These are phyloP conservation scores for Naegleria lovaniensis DNA, from an alignment of 208 protist species.

Conservation along the genomic window DNA sequence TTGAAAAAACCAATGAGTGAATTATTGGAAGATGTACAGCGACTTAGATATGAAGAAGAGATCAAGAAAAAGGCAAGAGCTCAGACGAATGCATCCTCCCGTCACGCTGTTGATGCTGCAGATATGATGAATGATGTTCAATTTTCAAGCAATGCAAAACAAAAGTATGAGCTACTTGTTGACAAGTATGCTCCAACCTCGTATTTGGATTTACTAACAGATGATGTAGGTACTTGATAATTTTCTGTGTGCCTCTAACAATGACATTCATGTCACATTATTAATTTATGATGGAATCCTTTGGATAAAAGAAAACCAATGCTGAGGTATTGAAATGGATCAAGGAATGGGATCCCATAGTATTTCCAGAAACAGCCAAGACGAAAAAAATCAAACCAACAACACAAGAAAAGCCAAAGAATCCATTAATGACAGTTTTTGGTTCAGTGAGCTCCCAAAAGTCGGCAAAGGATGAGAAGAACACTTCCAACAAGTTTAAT, in stretches of 20 bases:
- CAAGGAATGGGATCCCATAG: conserved; percentile 42
- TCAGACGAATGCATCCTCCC: background rate
- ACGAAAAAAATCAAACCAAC: background rate
- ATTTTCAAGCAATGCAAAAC: too few relatives aligned
- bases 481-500: background rate
- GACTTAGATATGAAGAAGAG: background rate
- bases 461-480: background rate
- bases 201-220: background rate
- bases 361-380: conserved; percentile 31
- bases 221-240: conserved; percentile 9
- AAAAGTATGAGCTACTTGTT: background rate
- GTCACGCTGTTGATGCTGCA: background rate
- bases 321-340: conserved; percentile 40
- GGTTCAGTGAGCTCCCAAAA: background rate
- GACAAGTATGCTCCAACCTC: conserved; percentile 24
- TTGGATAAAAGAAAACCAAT: conserved; percentile 22
- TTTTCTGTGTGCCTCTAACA: too few relatives aligned
- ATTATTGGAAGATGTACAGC: background rate
- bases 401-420: background rate
- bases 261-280: too few relatives aligned
- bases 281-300: too few relatives aligned
- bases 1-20: background rate
- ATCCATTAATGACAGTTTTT: background rate
- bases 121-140: background rate
- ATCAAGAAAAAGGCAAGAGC: background rate